Base-by-base conservation (phyloP, 257 asterid genomes). In the Rauvolfia tetraphylla region DNA sequence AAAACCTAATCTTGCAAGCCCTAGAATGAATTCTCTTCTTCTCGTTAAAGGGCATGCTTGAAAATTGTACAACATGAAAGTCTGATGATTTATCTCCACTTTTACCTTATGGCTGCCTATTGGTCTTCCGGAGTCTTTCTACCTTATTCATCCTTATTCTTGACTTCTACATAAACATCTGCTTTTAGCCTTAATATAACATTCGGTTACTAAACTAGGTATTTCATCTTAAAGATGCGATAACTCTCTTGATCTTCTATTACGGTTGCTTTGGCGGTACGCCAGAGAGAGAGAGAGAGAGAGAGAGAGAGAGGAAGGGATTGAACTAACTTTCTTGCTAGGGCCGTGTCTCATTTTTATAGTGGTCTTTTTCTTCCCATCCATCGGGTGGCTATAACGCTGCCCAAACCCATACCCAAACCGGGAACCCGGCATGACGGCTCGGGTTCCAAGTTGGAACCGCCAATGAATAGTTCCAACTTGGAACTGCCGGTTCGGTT, bases 1-100 rank as follows among this genome's bases (percentile, higher is more conserved):
- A 66, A 56, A 71, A 71, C 39, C 46, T 71, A 71, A n/a, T 48
- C 63, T 17, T 71, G 59, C 39, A 31, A 48, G 75, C 18, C 42
- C 46, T 46, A 48, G 63, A 51, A 69, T 69, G n/a, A 41, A 46
- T 71, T 25, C 22, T 56, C n/a, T 56, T 49, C 15, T 71, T 62
- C 42, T 31, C 36, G 4, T 29, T 33, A 17, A 63, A 6, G 70
- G 70, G 46, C 70, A 17, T 17, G 41, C 46, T 33, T 41, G 33
- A 59, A 57, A 25, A 61, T 12, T 29, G 38, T 27, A 31, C 66
- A 25, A 59, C 34, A 61, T 29, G 39, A 34, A 29, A 70, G 74
- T 38, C 41, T 69, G 57, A 27, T 20, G 15, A 27, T 51, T 49
- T 71, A 62, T 62, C 41, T 62, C 14, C 36, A 4, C 22, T 25